phyloP scores from a whole-genome alignment of 2,329 filamentous ascomycete species.

The Fusarium sp. region DNA sequence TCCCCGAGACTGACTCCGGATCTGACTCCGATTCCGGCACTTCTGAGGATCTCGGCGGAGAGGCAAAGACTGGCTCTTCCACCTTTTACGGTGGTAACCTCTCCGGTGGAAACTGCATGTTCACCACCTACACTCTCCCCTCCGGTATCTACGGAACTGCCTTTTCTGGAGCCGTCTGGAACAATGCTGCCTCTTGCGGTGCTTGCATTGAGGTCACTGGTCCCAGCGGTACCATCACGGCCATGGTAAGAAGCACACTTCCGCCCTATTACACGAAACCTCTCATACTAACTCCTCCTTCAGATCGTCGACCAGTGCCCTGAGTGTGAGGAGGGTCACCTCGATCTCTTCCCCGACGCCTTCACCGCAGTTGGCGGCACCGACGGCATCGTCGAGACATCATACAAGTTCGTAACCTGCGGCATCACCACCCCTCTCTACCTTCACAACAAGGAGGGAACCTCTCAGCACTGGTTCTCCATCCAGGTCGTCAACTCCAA shows the following conservation, averaged over 20 bases:
- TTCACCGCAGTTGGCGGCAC: constrained; percentile 54
- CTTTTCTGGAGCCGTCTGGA: constrained; percentile 70
- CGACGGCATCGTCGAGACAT: constrained; percentile 53
- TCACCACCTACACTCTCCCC: constrained; percentile 72
- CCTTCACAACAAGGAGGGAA: constrained; percentile 60
- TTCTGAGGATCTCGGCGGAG: constrained; percentile 17
- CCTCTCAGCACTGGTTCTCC: constrained; percentile 56
- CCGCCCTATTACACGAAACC: background rate
- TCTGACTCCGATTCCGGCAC: constrained; percentile 6
- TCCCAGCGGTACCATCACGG: constrained; percentile 68
- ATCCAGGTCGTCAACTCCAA: constrained; percentile 74
- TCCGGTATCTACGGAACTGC: constrained; percentile 71
- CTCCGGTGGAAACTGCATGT: constrained; percentile 71
- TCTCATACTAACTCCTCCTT: background rate
- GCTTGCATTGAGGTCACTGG: constrained; percentile 71
- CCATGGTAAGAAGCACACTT: constrained; percentile 64
- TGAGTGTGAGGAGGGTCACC: constrained; percentile 55
- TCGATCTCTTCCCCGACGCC: constrained; percentile 60
- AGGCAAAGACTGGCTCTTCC: constrained; percentile 35
- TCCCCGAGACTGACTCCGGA: constrained; percentile 4
- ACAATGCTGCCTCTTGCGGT: constrained; percentile 68
- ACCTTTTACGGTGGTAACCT: constrained; percentile 69
- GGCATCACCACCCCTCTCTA: constrained; percentile 56
- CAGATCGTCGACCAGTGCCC: constrained; percentile 61
- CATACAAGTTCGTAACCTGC: constrained; percentile 54